Conservation (phyloP, 768 basidiomycete species). For the Terana coerulea region DNA sequence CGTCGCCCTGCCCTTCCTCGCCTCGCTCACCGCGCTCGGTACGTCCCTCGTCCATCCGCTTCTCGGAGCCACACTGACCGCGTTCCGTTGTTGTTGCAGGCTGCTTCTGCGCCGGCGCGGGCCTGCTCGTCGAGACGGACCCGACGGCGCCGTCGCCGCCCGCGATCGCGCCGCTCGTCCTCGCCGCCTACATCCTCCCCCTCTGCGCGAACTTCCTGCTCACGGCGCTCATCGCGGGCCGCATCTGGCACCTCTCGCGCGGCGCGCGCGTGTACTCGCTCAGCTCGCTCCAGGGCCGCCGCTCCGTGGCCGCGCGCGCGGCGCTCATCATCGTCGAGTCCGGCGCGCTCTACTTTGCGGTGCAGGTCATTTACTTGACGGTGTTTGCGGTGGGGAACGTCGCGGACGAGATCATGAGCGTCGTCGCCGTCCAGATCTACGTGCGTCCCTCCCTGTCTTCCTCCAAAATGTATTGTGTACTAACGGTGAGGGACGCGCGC, state of each 20-base stretch:
- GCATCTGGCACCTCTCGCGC: slow-evolving; percentile 21
- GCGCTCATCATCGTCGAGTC: slow-evolving; percentile 33
- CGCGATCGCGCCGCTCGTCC: slow-evolving; percentile 30
- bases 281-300: background rate
- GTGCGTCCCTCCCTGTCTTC: slow-evolving; percentile 24
- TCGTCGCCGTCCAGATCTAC: slow-evolving; percentile 37
- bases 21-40: slow-evolving; percentile 33
- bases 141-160: slow-evolving; percentile 33
- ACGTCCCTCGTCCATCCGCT: slow-evolving; percentile 6
- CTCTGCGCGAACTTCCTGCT: slow-evolving; percentile 39
- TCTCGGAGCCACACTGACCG: slow-evolving; percentile 11
- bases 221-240: slow-evolving; percentile 37
- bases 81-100: no score
- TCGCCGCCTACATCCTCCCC: slow-evolving; percentile 35
- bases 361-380: slow-evolving; percentile 35
- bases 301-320: background rate
- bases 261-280: background rate
- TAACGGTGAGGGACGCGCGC: no score
- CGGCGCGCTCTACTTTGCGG: slow-evolving; percentile 34
- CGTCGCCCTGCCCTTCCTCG: slow-evolving; percentile 31
- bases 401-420: slow-evolving; percentile 32
- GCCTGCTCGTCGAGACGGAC: slow-evolving; percentile 26
- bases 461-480: no score
- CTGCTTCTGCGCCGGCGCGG: background rate
- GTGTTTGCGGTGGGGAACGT: slow-evolving; percentile 31